Base-by-base conservation (phyloP, 2,329 filamentous ascomycete genomes). In the Botryotinia globosa region DNA sequence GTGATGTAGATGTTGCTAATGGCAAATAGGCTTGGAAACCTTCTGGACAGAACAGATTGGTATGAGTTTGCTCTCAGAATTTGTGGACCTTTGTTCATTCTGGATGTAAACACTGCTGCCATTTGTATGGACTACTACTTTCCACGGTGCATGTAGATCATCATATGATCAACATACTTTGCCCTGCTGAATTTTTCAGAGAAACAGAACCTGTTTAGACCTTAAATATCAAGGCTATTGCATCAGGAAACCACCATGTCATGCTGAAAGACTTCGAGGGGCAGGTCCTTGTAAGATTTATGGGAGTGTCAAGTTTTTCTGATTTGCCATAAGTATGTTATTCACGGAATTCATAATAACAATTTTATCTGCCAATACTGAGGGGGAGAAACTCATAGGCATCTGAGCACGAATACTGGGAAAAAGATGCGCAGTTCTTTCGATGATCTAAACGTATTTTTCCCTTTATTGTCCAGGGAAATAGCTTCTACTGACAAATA, bases 61-160 rank as follows among this genome's bases (percentile, higher is more conserved):
- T 51, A n/a, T 51, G 10, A 51, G 25, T n/a, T n/a, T 14, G 48
- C 10, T 51, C 25, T 51, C 48, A 51, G 0, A 51, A n/a, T 51
- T 4, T 14, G 1, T 7, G 1, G 4, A 51, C 14, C 10, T 51
- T n/a, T 51, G 10, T 14, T 12, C 25, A 14, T n/a, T n/a, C 10
- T 5, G 4, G 10, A 51, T n/a, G 48, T n/a, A 12, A 14, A 14
- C 6, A 51, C 0, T 10, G 48, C 25, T 51, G 1, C 48, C 25
- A 51, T 6, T 1, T 25, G 14, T 9, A n/a, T 14, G 25, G 10
- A 0, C 5, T 3, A n/a, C 9, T n/a, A 14, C 4, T 4, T 51
- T n/a, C 25, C 25, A n/a, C 14, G 22, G 4, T n/a, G 3, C 48
- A 51, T 14, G 12, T n/a, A 51, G 48, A n/a, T n/a, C 48, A 51